Conservation (phyloP, 2,329 filamentous ascomycete species). For the Fusarium sp. region DNA sequence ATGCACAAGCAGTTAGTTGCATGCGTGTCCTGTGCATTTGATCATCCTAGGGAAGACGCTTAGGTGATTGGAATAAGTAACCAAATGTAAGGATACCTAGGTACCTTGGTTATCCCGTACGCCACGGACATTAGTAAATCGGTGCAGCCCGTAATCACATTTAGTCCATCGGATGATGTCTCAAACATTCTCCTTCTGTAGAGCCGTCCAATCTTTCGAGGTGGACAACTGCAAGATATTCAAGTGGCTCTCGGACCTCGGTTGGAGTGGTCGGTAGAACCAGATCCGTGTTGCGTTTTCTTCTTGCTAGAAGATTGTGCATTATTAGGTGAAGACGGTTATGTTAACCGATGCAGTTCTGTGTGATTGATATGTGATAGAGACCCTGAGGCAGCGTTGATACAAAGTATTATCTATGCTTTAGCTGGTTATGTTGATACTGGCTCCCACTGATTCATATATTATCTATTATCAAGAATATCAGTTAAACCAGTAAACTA, state of each 20-base stretch:
- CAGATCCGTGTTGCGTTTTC: background rate
- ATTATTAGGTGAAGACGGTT: slow-evolving; percentile 1
- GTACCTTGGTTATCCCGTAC: background rate
- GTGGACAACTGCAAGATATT: too few relatives aligned
- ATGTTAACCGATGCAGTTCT: background rate
- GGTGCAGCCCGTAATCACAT: too few relatives aligned
- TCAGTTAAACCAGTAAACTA: background rate
- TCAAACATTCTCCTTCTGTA: background rate
- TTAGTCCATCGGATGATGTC: too few relatives aligned
- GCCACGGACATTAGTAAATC: too few relatives aligned
- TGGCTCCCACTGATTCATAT: background rate
- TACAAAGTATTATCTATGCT: background rate
- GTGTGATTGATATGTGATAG: too few relatives aligned
- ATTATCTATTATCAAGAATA: background rate
- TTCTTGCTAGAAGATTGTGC: background rate
- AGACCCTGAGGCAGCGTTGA: too few relatives aligned
- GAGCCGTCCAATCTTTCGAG: background rate
- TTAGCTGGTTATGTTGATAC: background rate
- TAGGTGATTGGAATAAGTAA: background rate
- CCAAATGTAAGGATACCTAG: background rate
- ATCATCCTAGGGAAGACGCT: background rate
- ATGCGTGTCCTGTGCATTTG: background rate
- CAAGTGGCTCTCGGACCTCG: background rate
- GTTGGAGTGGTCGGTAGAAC: background rate
- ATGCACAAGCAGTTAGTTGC: background rate